phyloP scores from a whole-genome alignment of 2,329 filamentous ascomycete genomes.

The Metarhizium rileyi region DNA sequence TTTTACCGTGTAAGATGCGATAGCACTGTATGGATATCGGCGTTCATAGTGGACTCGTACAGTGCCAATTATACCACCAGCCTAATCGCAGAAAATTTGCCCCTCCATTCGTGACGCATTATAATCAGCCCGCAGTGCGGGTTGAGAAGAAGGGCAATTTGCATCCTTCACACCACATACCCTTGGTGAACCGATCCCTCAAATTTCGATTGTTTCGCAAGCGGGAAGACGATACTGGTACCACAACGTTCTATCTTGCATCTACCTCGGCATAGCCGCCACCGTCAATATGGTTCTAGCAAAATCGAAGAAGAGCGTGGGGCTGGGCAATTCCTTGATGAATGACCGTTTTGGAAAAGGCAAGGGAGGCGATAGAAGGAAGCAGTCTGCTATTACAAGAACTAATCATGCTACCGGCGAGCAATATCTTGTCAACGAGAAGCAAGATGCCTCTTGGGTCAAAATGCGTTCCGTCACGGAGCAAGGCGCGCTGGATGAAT shows the following conservation, averaged over 20 bases:
- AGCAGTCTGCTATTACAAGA: conserved; percentile 48
- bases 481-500: conserved; percentile 93
- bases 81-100: conserved; percentile 32
- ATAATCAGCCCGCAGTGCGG: conserved; percentile 22
- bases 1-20: conserved; percentile 11
- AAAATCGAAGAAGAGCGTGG: conserved; percentile 92
- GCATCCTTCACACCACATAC: not conserved
- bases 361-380: conserved; percentile 75
- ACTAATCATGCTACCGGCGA: conserved; percentile 75
- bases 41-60: conserved; percentile 2
- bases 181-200: not conserved
- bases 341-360: conserved; percentile 96
- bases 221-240: not conserved
- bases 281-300: conserved; percentile 47
- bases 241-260: conserved; percentile 7
- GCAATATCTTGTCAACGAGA: conserved; percentile 84
- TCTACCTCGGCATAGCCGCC: not conserved
- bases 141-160: not conserved
- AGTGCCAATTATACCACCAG: conserved; percentile 17
- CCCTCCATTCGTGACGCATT: conserved; percentile 35
- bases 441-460: conserved; percentile 88
- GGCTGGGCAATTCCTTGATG: conserved; percentile 95
- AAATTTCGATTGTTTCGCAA: not conserved
- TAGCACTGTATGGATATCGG: conserved; percentile 19
- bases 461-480: conserved; percentile 99